phyloP scores from a whole-genome alignment of 345 rosid genomes.

The Eucalyptus albens region DNA sequence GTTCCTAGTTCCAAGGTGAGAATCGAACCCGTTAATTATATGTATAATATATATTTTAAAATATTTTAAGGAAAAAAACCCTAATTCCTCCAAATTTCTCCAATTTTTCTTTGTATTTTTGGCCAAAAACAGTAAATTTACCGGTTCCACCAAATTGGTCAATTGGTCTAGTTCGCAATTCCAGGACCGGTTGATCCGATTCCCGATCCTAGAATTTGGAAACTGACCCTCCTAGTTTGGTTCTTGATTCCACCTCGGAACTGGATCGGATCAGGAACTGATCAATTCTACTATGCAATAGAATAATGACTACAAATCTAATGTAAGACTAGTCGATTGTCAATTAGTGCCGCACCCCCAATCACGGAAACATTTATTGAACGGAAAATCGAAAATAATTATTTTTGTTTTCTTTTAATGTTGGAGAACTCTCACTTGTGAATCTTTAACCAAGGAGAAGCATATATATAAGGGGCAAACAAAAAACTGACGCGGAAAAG shows the following conservation, averaged over 20 bases:
- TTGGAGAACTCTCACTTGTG: not conserved
- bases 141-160: fast-evolving
- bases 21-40: fast-evolving
- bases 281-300: not conserved
- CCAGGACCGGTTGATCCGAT: fast-evolving
- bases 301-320: not conserved
- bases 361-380: not conserved
- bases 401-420: not conserved
- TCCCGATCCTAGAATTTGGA: fast-evolving
- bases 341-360: not conserved
- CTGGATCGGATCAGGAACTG: fast-evolving
- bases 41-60: too few relatives aligned
- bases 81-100: too few relatives aligned
- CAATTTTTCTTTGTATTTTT: too few relatives aligned
- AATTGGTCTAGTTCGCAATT: fast-evolving
- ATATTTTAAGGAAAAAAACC: too few relatives aligned
- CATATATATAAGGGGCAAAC: not conserved
- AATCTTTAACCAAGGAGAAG: not conserved
- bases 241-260: fast-evolving
- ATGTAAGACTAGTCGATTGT: not conserved
- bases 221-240: fast-evolving
- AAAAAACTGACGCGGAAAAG: not conserved
- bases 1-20: too few relatives aligned
- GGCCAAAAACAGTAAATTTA: too few relatives aligned
- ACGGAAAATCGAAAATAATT: not conserved